A percentile compares a stretch with the other conserved stretches of the same genome.
Conservation (phyloP, 2,329 filamentous ascomycete species). For the Coleophoma eucalyptorum region DNA sequence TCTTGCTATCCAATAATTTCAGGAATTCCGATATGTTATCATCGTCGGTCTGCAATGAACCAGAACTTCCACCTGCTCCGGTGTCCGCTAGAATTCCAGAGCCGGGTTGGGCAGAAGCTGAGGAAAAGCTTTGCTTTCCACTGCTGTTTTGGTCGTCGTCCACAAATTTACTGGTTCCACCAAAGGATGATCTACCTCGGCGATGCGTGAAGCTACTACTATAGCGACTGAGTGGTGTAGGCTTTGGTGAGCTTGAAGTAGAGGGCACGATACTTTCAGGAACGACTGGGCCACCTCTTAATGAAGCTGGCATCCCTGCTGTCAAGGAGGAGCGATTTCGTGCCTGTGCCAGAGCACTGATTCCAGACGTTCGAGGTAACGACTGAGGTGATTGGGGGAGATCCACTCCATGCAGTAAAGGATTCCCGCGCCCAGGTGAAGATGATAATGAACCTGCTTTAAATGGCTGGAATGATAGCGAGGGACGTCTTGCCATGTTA, state of each 20-base stretch:
- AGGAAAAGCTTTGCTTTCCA: conserved; percentile 73
- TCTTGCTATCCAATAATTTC: conserved; percentile 82
- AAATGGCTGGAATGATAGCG: conserved; percentile 90
- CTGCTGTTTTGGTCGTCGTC: conserved; percentile 78
- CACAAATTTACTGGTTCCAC: conserved; percentile 59
- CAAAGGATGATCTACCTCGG: conserved; percentile 71
- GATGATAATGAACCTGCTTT: conserved; percentile 94
- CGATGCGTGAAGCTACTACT: conserved; percentile 94
- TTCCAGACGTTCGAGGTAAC: conserved; percentile 41
- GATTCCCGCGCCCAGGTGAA: conserved; percentile 57
- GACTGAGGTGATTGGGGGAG: conserved; percentile 53
- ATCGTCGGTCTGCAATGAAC: conserved; percentile 72
- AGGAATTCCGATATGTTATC: conserved; percentile 93
- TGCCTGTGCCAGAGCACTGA: conserved; percentile 50
- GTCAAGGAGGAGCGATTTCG: conserved; percentile 71
- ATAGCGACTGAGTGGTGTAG: conserved; percentile 74
- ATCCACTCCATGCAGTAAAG: conserved; percentile 18
- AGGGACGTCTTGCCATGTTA: conserved; percentile 63
- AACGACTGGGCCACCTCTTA: conserved; percentile 61
- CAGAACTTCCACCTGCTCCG: conserved; percentile 61
- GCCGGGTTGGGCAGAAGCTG: conserved; percentile 60
- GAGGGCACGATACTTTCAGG: conserved; percentile 61
- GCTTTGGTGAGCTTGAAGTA: conserved; percentile 72
- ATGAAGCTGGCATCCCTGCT: conserved; percentile 69
- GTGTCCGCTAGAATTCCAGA: conserved; percentile 75